Evolutionary conservation across 306 rosid genomes (phyloP).

Genomic region (Medicago ruthenica): DNA sequence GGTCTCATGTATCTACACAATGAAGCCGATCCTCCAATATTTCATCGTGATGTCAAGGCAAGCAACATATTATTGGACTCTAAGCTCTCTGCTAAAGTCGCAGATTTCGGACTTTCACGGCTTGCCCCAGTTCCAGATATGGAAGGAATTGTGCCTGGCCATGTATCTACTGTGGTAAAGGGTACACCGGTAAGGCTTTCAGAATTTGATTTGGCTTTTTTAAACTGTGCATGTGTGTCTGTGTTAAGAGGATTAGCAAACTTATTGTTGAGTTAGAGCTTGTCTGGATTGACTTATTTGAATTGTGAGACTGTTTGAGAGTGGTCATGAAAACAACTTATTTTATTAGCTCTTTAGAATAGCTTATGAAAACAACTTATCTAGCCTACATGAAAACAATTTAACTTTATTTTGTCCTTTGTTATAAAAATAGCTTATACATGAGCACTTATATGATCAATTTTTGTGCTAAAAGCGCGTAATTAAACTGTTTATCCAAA

Average conservation of each 20-base stretch:
- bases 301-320: neutral
- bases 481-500: neutral
- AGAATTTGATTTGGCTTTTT: slow-evolving; percentile 1
- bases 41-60: slow-evolving; percentile 95
- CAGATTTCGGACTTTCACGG: slow-evolving; percentile 98
- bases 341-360: neutral
- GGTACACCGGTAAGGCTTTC: slow-evolving; percentile 87
- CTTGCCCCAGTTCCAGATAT: slow-evolving; percentile 90
- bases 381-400: neutral
- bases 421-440: neutral
- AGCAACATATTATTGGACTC: slow-evolving; percentile 90
- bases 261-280: neutral
- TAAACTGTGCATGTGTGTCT: neutral
- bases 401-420: neutral
- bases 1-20: slow-evolving; percentile 90
- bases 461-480: neutral
- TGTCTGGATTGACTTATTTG: neutral
- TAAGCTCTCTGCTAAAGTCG: slow-evolving; percentile 73
- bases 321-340: neutral
- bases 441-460: neutral
- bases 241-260: neutral
- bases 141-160: slow-evolving; percentile 75
- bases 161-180: slow-evolving; percentile 92
- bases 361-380: neutral
- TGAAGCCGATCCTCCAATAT: slow-evolving; percentile 98